Percentiles rank a stretch among this genome's conserved stretches.
These are phyloP conservation scores for Phytophthora podocarpi DNA, from an alignment of 352 stramenopile genomes.

Conservation along the genomic window DNA sequence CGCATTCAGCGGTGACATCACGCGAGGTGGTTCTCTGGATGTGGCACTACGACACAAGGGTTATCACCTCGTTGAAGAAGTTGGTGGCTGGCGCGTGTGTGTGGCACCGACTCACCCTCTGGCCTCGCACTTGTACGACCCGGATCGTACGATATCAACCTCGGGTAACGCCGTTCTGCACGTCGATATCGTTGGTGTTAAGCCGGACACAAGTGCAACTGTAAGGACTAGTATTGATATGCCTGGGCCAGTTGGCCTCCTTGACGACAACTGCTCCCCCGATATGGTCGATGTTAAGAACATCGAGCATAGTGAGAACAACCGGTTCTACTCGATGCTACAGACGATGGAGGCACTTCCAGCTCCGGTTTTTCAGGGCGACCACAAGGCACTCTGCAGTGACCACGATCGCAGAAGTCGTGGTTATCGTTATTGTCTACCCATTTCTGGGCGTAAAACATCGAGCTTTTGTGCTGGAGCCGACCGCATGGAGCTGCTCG, in stretches of 20 bases:
- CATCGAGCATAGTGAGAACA: neutral
- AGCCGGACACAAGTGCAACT: neutral
- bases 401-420: neutral
- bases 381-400: conserved; percentile 21
- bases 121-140: conserved; percentile 43
- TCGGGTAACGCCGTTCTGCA: conserved; percentile 15
- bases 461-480: conserved; percentile 37
- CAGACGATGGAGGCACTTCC: conserved; percentile 12
- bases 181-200: conserved; percentile 32
- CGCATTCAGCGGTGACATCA: conserved; percentile 23
- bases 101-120: conserved; percentile 42
- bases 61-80: conserved; percentile 37
- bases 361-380: conserved; percentile 25
- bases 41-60: conserved; percentile 32
- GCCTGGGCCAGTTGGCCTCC: too few species aligned
- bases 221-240: too few species aligned
- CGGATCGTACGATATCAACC: conserved; percentile 6
- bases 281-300: conserved; percentile 1
- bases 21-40: neutral
- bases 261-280: neutral
- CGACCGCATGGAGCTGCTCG: conserved; percentile 51
- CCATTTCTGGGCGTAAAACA: conserved; percentile 47
- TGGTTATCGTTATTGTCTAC: conserved; percentile 42
- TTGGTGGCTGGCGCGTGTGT: conserved; percentile 31
- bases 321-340: conserved; percentile 9